Evolutionary conservation across 768 basidiomycete species (phyloP), one percentile per base, ranked within the genome.

Genomic region (Suillus fuscotomentosus): DNA sequence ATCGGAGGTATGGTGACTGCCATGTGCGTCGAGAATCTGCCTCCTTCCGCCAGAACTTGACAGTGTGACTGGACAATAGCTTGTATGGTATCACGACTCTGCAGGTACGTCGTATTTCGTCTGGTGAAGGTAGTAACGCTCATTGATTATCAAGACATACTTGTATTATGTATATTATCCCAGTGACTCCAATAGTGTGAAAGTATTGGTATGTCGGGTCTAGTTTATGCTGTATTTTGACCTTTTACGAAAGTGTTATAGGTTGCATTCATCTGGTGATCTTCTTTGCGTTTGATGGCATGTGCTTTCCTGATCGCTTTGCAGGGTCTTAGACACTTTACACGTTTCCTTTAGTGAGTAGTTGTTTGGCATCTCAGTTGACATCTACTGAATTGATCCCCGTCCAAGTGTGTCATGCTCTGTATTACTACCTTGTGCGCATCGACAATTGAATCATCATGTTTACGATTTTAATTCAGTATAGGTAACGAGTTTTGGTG

Each of bases 351-450:
- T 66, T 6, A 66, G 65, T 66, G 47, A 51, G 65, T 60, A 1
- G 47, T 17, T 5, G 8, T 17, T 27, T 41, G 22, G 39, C 15
- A 31, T 17, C 3, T 39, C 56, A 45, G 8, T 64, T 34, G 38
- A 27, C 22, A 34, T 53, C 27, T 9, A 22, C 38, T 22, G 20
- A 41, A 36, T 34, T 36, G 2, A 11, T 50, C 10, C 47, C 10
- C 13, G 38, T 27, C 48, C 34, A 11, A 68, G 67, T 68, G 66
- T 63, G 54, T 54, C 67, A 64, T 68, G 67, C 77, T 2, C 75
- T 81, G 61, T 81, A 82, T 66, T 71, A 76, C 66, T 81, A 82
- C 66, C 71, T 81, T 45, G 82, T 83, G 67, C 42, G 75, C 45
- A 8, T 27, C 9, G 36, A 38, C 14, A 31, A 56, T 17, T 22